These are phyloP conservation scores for Westerdykella sp. DNA, from an alignment of 2,329 filamentous ascomycete genomes.

Conservation along the genomic window DNA sequence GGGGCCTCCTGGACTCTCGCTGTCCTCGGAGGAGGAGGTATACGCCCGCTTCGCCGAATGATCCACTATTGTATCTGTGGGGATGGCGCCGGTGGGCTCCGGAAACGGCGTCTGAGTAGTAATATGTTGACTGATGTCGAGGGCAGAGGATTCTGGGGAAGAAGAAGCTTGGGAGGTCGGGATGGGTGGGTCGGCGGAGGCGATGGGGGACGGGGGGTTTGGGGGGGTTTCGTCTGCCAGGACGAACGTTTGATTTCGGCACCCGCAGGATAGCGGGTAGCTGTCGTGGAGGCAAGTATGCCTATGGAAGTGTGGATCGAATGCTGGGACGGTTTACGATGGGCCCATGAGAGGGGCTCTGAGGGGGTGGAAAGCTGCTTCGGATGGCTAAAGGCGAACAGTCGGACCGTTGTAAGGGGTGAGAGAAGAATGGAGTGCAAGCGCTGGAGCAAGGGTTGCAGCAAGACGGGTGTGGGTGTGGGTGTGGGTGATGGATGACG, in stretches of 20 bases:
- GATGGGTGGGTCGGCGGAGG: constrained; percentile 60
- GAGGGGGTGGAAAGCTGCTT: not conserved
- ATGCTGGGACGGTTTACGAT: constrained; percentile 4
- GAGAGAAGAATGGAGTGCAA: too few relatives aligned
- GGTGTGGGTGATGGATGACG: constrained; percentile 10
- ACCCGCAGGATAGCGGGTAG: constrained; percentile 29
- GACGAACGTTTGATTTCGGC: constrained; percentile 46
- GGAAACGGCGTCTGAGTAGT: not conserved
- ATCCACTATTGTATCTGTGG: constrained; percentile 9
- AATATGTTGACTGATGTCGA: not conserved
- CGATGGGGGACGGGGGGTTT: constrained; percentile 54
- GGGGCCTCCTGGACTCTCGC: constrained; percentile 16
- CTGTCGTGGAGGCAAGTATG: constrained; percentile 16
- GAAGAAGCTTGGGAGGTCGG: constrained; percentile 49
- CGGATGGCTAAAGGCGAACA: too few relatives aligned
- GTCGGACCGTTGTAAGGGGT: too few relatives aligned
- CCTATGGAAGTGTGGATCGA: constrained; percentile 11
- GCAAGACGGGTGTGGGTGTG: constrained; percentile 4
- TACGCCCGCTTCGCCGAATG: constrained; percentile 28
- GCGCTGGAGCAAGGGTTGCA: too few relatives aligned
- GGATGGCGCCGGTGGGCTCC: constrained; percentile 10
- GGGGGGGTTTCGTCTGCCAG: constrained; percentile 65
- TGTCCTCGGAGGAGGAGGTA: constrained; percentile 27
- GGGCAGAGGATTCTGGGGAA: constrained; percentile 30
- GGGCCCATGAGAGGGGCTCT: constrained; percentile 13